phyloP scores from a whole-genome alignment of 78 protist genomes.

The Fonticula alba region DNA sequence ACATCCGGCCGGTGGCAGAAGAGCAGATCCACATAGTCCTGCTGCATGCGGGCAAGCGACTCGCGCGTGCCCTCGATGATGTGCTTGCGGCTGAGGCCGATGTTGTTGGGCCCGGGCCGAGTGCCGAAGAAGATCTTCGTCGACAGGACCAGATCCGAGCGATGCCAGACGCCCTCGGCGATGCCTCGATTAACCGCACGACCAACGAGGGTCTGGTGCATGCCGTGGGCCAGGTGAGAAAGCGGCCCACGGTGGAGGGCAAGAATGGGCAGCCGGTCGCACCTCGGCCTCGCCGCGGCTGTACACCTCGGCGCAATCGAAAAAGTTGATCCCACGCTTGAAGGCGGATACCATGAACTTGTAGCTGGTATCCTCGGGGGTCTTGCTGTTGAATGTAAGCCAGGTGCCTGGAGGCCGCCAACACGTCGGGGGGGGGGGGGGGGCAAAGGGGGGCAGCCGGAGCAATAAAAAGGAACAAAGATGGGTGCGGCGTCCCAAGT shows the following conservation, averaged over 20 bases:
- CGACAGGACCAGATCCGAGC: not conserved
- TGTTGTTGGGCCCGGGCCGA: slow-evolving; percentile 10
- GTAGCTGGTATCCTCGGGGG: not conserved
- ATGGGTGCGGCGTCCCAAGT: too few relatives aligned
- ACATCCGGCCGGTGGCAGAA: slow-evolving; percentile 39
- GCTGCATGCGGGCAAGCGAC: slow-evolving; percentile 9
- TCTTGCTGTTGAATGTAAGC: too few relatives aligned
- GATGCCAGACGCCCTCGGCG: slow-evolving; percentile 13
- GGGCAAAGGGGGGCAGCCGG: too few relatives aligned
- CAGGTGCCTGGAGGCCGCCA: too few relatives aligned
- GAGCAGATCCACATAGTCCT: slow-evolving; percentile 30
- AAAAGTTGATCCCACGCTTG: slow-evolving; percentile 14
- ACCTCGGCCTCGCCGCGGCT: slow-evolving; percentile 19
- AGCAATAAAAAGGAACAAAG: too few relatives aligned
- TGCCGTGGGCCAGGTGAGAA: too few relatives aligned
- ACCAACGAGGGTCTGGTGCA: slow-evolving; percentile 17
- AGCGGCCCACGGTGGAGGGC: too few relatives aligned
- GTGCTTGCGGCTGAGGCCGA: slow-evolving; percentile 31
- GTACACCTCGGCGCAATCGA: slow-evolving; percentile 1
- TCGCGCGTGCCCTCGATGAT: slow-evolving; percentile 21
- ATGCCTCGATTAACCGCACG: slow-evolving; percentile 9
- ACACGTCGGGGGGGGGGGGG: too few relatives aligned
- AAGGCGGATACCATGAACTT: slow-evolving; percentile 17
- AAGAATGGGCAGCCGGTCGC: too few relatives aligned
- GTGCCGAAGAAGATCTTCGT: slow-evolving; percentile 27